Evolutionary conservation across 352 stramenopile genomes (phyloP), one percentile per base, ranked within the genome.

Genomic region (Vaucheria bursata): DNA sequence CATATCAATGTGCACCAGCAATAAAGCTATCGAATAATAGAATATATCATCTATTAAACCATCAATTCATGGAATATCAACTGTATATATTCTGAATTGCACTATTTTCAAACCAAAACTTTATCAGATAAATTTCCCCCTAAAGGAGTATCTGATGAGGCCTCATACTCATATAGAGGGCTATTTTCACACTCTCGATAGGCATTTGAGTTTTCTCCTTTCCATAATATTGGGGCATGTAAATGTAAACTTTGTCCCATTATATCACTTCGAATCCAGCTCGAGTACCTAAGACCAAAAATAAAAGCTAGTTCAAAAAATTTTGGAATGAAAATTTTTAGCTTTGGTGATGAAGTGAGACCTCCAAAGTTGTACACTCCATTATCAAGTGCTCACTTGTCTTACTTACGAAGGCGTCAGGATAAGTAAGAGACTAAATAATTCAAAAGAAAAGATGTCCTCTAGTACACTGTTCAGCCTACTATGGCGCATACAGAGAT

Each of bases 261-360:
- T 38, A 69, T 4, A 38, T 69, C 59, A 38, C 34, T 38, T 6
- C 59, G 6, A 29, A 69, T 69, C 59, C 59, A 69, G 59, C 59
- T 69, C 18, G 59, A 69, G 59, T 69, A 69, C 59, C 59, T 69
- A 25, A 12, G 25, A 25, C 45, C 12, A n/a, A n/a, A n/a, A n/a
- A n/a, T n/a, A n/a, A n/a, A n/a, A n/a, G n/a, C n/a, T n/a, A n/a
- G n/a, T n/a, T n/a, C n/a, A n/a, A n/a, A n/a, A n/a, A n/a, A n/a
- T n/a, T n/a, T n/a, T n/a, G n/a, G n/a, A n/a, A n/a, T n/a, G n/a
- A n/a, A n/a, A n/a, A n/a, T n/a, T n/a, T n/a, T n/a, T n/a, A n/a
- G n/a, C n/a, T n/a, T n/a, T n/a, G n/a, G n/a, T n/a, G n/a, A n/a
- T n/a, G n/a, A n/a, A n/a, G n/a, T n/a, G n/a, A n/a, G 59, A 34